These are phyloP conservation scores for Boehmeria nivea DNA, from an alignment of 306 rosid genomes.

Conservation along the genomic window DNA sequence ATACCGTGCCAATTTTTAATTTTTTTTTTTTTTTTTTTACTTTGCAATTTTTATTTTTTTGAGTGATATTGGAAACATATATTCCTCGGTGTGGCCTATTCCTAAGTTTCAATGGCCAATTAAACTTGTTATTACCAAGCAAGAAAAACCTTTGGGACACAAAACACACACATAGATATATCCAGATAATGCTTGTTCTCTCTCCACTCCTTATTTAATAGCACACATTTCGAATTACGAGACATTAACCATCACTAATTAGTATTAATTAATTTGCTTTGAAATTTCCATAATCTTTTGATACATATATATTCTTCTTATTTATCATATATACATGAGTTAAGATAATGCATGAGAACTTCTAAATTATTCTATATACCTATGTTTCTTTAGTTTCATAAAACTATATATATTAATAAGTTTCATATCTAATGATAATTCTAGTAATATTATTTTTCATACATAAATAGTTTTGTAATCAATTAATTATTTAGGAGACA, in stretches of 20 bases:
- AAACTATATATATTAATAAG: too few relatives aligned
- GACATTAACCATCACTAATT: neutral
- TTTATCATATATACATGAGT: too few relatives aligned
- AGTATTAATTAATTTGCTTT: too few relatives aligned
- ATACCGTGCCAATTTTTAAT: slow-evolving; percentile 17
- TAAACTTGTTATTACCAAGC: slow-evolving; percentile 11
- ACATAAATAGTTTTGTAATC: too few relatives aligned
- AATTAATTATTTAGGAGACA: too few relatives aligned
- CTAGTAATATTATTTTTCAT: too few relatives aligned
- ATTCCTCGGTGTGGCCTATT: slow-evolving; percentile 22
- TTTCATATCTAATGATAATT: too few relatives aligned
- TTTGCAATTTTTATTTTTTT: slow-evolving; percentile 3
- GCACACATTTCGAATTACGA: slow-evolving; percentile 2
- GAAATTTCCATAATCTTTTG: too few relatives aligned
- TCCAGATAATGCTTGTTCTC: neutral
- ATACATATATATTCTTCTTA: too few relatives aligned
- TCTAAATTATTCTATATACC: too few relatives aligned
- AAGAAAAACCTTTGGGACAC: neutral
- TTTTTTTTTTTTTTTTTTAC: neutral
- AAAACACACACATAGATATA: neutral
- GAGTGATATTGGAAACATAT: slow-evolving; percentile 33
- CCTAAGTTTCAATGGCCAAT: slow-evolving; percentile 9
- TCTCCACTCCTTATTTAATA: neutral
- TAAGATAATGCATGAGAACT: too few relatives aligned
- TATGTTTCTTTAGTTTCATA: too few relatives aligned